phyloP scores from a whole-genome alignment of 768 basidiomycete genomes.

The Cubamyces lactineus region DNA sequence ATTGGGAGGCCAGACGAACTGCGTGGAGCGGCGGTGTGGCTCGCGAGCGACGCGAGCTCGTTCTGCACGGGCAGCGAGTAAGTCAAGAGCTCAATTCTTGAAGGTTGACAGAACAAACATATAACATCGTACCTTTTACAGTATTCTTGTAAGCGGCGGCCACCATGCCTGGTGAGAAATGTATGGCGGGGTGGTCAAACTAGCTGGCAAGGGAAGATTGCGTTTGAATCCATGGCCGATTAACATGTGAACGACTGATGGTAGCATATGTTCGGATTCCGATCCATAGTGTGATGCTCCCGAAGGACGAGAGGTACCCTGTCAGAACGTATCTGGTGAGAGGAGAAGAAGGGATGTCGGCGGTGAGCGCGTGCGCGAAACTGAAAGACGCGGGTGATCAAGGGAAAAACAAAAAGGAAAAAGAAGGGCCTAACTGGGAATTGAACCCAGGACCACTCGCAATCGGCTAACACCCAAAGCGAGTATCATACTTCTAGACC shows the following conservation, averaged over 20 bases:
- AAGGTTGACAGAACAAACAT: not conserved
- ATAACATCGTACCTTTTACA: not conserved
- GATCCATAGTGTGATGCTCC: too few species aligned
- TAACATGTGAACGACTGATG: too few species aligned
- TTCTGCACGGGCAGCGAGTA: slow-evolving; percentile 85
- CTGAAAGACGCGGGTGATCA: too few species aligned
- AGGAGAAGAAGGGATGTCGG: too few species aligned
- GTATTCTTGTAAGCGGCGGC: slow-evolving; percentile 31
- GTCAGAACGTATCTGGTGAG: too few species aligned
- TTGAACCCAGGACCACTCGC: slow-evolving; percentile 28
- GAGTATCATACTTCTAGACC: slow-evolving; percentile 28
- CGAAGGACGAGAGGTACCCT: too few species aligned
- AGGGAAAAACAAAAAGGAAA: not conserved
- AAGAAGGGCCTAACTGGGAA: slow-evolving; percentile 25
- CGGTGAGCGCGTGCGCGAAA: too few species aligned
- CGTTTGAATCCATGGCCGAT: too few species aligned
- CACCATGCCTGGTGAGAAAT: slow-evolving; percentile 34
- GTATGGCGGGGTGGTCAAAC: too few species aligned
- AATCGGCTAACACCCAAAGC: slow-evolving; percentile 19
- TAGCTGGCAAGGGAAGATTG: too few species aligned
- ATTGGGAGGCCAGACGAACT: slow-evolving; percentile 73
- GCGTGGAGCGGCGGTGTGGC: slow-evolving; percentile 69
- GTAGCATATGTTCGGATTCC: too few species aligned
- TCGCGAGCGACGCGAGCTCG: slow-evolving; percentile 46
- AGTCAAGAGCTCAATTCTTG: slow-evolving; percentile 26